Evolutionary conservation across 139 green algal species (phyloP).

Genomic region (Ostreobium quekettii): DNA sequence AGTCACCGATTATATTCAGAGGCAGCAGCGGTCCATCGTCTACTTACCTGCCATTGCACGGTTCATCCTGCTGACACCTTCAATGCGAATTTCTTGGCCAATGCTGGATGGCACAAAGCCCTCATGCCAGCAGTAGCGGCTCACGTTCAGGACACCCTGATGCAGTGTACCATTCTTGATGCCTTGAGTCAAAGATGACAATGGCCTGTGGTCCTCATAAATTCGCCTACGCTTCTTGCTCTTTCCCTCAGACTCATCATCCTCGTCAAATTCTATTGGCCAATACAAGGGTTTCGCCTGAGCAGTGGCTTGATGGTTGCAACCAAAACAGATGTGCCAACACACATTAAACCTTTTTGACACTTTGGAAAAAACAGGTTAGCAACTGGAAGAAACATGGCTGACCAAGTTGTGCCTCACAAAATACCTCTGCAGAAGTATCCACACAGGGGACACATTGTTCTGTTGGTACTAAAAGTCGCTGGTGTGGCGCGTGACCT

Average conservation of each 20-base stretch:
- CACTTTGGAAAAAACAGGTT: too few species aligned
- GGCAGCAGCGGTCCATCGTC: too few species aligned
- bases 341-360: too few species aligned
- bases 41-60: constrained; percentile 69
- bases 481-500: too few species aligned
- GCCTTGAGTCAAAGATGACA: constrained; percentile 52
- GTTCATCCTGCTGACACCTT: constrained; percentile 65
- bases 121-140: constrained; percentile 40
- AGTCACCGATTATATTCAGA: too few species aligned
- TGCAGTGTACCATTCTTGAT: constrained; percentile 72
- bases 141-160: constrained; percentile 61
- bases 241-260: not conserved
- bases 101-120: constrained; percentile 56
- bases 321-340: too few species aligned
- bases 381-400: too few species aligned
- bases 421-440: too few species aligned
- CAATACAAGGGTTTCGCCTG: not conserved
- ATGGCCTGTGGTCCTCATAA: constrained; percentile 67
- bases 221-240: constrained; percentile 55
- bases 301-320: too few species aligned
- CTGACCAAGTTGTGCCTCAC: too few species aligned
- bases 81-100: constrained; percentile 69
- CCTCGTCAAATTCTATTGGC: constrained; percentile 5
- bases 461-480: too few species aligned
- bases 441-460: too few species aligned